Conservation (phyloP, 139 green algal genomes). For the Edaphochlamys debaryana region DNA sequence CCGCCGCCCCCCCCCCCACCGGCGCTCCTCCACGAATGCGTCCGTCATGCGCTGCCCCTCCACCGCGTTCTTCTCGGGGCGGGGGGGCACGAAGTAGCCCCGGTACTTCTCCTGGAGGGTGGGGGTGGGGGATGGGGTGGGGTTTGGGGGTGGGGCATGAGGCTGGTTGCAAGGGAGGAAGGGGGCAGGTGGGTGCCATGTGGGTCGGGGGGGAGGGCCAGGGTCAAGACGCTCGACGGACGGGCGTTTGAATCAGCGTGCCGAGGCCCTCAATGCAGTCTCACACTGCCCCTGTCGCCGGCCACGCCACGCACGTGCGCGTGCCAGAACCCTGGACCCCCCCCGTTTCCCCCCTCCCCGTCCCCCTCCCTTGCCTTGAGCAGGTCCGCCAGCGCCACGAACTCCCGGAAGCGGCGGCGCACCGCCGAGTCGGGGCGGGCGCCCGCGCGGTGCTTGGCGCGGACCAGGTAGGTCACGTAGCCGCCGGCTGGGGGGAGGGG, state of each 20-base stretch:
- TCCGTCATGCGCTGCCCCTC: constrained; percentile 79
- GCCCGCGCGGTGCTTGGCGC: not conserved
- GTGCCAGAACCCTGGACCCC: too few relatives aligned
- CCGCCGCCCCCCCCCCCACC: too few relatives aligned
- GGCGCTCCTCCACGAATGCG: constrained; percentile 87
- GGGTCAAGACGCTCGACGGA: too few relatives aligned
- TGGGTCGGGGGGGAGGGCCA: not conserved
- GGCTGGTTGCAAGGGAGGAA: not conserved
- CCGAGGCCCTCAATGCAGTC: too few relatives aligned
- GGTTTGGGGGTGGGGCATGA: not conserved
- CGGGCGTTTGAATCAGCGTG: too few relatives aligned
- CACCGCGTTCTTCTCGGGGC: constrained; percentile 88
- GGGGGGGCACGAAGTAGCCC: constrained; percentile 80
- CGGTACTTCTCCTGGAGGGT: constrained; percentile 51
- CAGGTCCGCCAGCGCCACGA: constrained; percentile 66
- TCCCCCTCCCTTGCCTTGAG: constrained; percentile 55
- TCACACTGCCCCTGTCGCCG: too few relatives aligned
- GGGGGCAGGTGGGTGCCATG: too few relatives aligned
- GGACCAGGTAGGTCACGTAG: constrained; percentile 75
- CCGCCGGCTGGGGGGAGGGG: constrained; percentile 35
- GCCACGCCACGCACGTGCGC: too few relatives aligned
- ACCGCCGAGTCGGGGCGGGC: constrained; percentile 39
- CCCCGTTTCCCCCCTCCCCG: not conserved
- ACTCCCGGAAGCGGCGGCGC: constrained; percentile 69
- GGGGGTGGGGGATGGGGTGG: not conserved